Base-by-base conservation (phyloP, 2,329 filamentous ascomycete species). In the Torrubiella hemipterigena region DNA sequence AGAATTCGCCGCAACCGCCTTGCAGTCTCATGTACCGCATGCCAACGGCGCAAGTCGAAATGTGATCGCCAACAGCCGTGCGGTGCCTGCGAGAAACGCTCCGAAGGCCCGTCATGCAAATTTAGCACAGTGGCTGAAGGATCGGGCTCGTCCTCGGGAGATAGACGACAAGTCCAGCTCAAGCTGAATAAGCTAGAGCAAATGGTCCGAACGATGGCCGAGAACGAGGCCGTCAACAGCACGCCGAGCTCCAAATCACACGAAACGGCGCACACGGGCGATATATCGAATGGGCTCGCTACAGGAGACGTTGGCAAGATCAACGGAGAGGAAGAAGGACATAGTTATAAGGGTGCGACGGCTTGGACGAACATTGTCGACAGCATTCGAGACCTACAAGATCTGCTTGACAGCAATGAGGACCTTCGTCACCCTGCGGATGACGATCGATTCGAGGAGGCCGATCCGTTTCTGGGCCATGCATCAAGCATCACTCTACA, bases 51-150 rank as follows among this genome's bases (percentile, higher is more conserved):
- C 35, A 64, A 64, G 44, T 50, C 56, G 7, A 55, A 52, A 33
- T 64, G 60, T 37, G 59, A 63, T 37, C 52, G 58, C 11, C 48
- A 45, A 31, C 53, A 52, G 24, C 58, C 58, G 2, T 64, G 60
- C 38, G 47, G 51, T 15, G 50, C 54, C 6, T 64, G 61, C 37
- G 42, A 43, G 30, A 58, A 52, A 42, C 52, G 59, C 21, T 54
- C 55, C 12, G 50, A 57, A n/a, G 43, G 37, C 5, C 36, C 36
- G 4, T 23, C 35, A 3, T 63, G 59, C 33, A 45, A 40, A 16
- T 60, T 59, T 32, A 46, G 48, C 7, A 17, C 40, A 13, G 12
- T 18, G n/a, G 11, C 45, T 34, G 34, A 36, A 19, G 31, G 32
- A 7, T 34, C 11, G 10, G 21, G 33, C 13, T 38, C 30, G 17